Percentiles rank a stretch among this genome's conserved stretches.
phyloP scores from a whole-genome alignment of 2,329 filamentous ascomycete species.

The Cladorrhinum sp. region DNA sequence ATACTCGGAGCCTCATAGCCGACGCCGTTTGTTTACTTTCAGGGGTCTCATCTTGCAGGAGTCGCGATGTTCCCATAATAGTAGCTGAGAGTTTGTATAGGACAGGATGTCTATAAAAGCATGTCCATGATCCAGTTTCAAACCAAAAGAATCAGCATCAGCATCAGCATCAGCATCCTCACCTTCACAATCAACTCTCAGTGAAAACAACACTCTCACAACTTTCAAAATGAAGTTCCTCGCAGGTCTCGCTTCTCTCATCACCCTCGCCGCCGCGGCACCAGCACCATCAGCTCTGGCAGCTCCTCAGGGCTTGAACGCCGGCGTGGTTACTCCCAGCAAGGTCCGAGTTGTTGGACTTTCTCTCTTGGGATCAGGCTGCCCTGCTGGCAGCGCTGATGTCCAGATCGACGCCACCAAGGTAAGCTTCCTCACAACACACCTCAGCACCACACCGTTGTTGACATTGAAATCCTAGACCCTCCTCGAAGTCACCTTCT shows the following conservation, averaged over 20 bases:
- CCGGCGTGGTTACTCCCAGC: not conserved
- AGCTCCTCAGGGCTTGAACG: not conserved
- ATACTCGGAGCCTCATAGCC: not conserved
- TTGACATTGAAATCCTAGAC: no score
- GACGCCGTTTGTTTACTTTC: not conserved
- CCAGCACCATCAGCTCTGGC: not conserved
- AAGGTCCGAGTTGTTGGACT: slow-evolving; percentile 6
- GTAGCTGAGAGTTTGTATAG: not conserved
- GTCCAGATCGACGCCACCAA: slow-evolving; percentile 17
- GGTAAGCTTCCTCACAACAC: slow-evolving; percentile 1
- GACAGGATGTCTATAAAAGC: not conserved
- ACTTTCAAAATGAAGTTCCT: not conserved
- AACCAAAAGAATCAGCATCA: not conserved
- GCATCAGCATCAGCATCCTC: not conserved
- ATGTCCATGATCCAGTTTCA: not conserved
- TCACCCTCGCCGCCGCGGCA: not conserved
- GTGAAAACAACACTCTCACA: not conserved
- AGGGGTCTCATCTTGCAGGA: not conserved
- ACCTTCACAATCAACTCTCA: not conserved
- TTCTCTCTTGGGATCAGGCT: slow-evolving; percentile 14
- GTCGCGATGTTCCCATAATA: not conserved
- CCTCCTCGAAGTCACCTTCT: slow-evolving; percentile 23
- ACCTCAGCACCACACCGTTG: no score
- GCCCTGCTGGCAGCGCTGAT: slow-evolving; percentile 14
- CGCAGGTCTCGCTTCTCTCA: not conserved